Base-by-base conservation (phyloP, 345 rosid genomes). In the Gossypium herbaceum region DNA sequence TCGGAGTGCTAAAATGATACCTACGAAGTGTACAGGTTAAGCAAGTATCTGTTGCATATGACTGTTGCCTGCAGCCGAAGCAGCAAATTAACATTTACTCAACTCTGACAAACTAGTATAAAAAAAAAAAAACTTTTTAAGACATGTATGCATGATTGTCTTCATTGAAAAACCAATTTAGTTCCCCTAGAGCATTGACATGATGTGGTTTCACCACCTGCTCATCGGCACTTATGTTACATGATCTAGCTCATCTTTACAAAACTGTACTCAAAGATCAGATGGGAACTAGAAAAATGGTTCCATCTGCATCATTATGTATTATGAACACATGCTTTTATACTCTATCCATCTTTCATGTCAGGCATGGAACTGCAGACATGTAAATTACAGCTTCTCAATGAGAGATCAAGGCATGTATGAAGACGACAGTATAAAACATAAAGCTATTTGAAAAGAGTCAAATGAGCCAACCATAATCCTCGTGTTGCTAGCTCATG, bases 161-260 rank as follows among this genome's bases (percentile, higher is more conserved):
- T 9, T 45, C 50, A 45, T 10, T 45, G 50, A 45, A 45, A 45
- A 45, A 45, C 12, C 50, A 45, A 45, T 45, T 45, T 45, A 10
- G 50, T 45, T 45, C 13, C 50, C 50, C 10, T 16, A 13, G 1
- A 13, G 17, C 16, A 72, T 47, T 43, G n/a, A 79, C 77, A n/a
- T 78, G 69, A 58, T 74, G 56, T 22, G 81, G 74, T 65, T 84
- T 79, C 57, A 10, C 57, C 59, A 56, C 77, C 81, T 55, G 43
- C 43, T 51, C 54, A 68, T 81, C 84, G 59, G 69, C 82, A 50
- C 51, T 71, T 79, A 27, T 29, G 72, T 76, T 34, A 5, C 41
- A 5, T 34, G 41, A 4, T 51, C 56, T 51, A 51, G n/a, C 56
- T 15, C 20, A 52, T 52, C 57, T 52, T 52, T 82, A 82, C 84